Evolutionary conservation across 2,329 filamentous ascomycete genomes (phyloP), one percentile per base, ranked within the genome.

Genomic region (Colletotrichum chlorophyti): DNA sequence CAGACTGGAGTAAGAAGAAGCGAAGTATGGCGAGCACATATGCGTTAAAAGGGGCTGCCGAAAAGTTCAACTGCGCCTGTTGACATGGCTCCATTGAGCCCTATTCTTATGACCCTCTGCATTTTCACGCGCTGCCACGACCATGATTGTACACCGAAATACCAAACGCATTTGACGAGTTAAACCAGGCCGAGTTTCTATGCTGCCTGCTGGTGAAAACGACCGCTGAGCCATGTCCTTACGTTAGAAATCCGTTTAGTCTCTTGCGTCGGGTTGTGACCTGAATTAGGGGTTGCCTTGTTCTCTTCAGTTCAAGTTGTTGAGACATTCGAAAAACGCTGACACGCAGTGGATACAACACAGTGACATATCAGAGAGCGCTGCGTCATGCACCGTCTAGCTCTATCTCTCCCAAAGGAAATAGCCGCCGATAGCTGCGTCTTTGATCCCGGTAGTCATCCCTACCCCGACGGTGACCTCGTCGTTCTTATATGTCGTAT

Each of bases 361-460:
- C 5, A 82, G 71, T 6, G 82, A 83, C 83, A 85, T 85, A n/a
- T n/a, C n/a, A 2, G 82, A 76, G 14, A 86, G 68, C 2, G 80
- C 81, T 3, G 83, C 80, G 63, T 85, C 85, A 1, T 83, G 82
- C 3, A 82, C 81, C 4, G 83, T 80, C 1, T 74, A 76, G 61
- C 79, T 83, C 50, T 73, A 74, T 7, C 75, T 76, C 67, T 85
- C 82, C 53, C 85, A 84, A 12, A 86, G 72, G 58, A 83, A 82
- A 0, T 83, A 77, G 0, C 83, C 83, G 3, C 83, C 83, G 82
- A 86, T 84, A 4, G 83, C 83, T 0, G 83, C 83, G 1, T 82
- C 82, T 62, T 86, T 86, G 71, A 85, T 79, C 3, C 83, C 83
- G 45, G 85, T 75, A 0, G 81, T 75, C 31, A 83, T 74, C 31